phyloP scores from a whole-genome alignment of 2,329 filamentous ascomycete genomes.

The Fusarium domesticum region DNA sequence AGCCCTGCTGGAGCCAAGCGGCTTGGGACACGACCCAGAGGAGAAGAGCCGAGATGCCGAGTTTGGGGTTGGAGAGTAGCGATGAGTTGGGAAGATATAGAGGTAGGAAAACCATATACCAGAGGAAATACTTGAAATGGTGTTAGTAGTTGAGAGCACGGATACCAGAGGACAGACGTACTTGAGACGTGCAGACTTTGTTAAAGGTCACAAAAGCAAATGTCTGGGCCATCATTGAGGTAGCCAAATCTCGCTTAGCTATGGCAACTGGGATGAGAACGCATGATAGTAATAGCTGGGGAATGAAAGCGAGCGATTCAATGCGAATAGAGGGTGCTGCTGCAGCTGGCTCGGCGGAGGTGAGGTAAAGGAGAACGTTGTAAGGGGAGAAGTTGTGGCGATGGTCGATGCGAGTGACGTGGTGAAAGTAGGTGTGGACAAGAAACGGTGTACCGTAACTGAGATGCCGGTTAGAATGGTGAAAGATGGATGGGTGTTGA shows the following conservation, averaged over 20 bases:
- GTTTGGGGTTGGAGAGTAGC: constrained; percentile 55
- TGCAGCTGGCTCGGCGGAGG: constrained; percentile 58
- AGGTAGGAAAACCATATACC: constrained; percentile 93
- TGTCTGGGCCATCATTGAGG: constrained; percentile 88
- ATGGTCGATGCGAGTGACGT: constrained; percentile 89
- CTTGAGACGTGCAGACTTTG: constrained; percentile 98
- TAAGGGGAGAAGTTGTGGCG: constrained; percentile 98
- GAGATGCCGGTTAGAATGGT: constrained; percentile 2
- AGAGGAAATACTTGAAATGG: constrained; percentile 79
- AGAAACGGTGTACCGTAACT: constrained; percentile 81
- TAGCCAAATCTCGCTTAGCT: constrained; percentile 76
- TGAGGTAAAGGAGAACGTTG: constrained; percentile 85
- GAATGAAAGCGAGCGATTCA: constrained; percentile 83
- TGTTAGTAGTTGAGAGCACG: constrained; percentile 11
- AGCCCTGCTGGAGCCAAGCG: constrained; percentile 73
- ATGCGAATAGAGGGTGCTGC: constrained; percentile 43
- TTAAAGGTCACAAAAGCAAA: constrained; percentile 98
- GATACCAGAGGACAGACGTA: constrained; percentile 40
- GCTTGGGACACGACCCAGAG: constrained; percentile 78
- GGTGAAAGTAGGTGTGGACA: constrained; percentile 88
- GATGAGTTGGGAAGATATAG: constrained; percentile 83
- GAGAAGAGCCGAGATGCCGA: constrained; percentile 63
- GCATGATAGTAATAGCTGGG: constrained; percentile 78
- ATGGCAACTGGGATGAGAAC: constrained; percentile 71
- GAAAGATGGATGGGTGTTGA: not conserved